These are phyloP conservation scores for Hapsidospora chrysogenum DNA, from an alignment of 495 filamentous ascomycete genomes.

Conservation along the genomic window DNA sequence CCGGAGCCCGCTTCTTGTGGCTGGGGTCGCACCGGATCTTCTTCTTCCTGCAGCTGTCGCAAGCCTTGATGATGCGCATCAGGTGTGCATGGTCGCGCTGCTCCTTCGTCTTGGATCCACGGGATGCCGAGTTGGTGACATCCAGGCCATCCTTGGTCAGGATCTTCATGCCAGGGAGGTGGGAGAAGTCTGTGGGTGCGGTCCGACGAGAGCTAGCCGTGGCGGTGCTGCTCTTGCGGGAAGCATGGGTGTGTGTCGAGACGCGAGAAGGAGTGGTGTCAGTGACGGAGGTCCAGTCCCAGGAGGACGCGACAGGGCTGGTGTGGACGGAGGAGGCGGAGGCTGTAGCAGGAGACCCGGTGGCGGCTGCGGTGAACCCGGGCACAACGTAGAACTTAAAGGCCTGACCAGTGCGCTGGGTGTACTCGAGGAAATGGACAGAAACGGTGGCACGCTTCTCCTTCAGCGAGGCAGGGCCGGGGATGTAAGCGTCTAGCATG, in stretches of 20 bases:
- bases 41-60: slow-evolving; percentile 35
- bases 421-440: slow-evolving; percentile 34
- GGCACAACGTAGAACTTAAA: slow-evolving; percentile 36
- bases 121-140: slow-evolving; percentile 36
- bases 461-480: slow-evolving; percentile 27
- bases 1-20: slow-evolving; percentile 26
- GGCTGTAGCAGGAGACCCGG: slow-evolving; percentile 10
- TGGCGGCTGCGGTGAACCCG: slow-evolving; percentile 16
- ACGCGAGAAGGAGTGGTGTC: neutral
- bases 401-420: slow-evolving; percentile 21
- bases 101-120: slow-evolving; percentile 43
- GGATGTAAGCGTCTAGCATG: slow-evolving; percentile 32
- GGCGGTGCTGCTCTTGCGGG: slow-evolving; percentile 5
- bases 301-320: slow-evolving; percentile 19
- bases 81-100: slow-evolving; percentile 40
- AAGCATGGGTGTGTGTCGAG: no score
- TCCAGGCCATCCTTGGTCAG: slow-evolving; percentile 39
- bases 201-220: slow-evolving; percentile 5
- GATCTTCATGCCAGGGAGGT: slow-evolving; percentile 40
- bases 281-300: slow-evolving; percentile 14
- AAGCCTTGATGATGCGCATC: slow-evolving; percentile 43
- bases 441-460: slow-evolving; percentile 36
- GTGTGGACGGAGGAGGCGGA: neutral
- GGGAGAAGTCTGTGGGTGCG: slow-evolving; percentile 20
- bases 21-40: slow-evolving; percentile 37